Conservation (phyloP, 129 eudicot species). For the Artemisia tridentata region DNA sequence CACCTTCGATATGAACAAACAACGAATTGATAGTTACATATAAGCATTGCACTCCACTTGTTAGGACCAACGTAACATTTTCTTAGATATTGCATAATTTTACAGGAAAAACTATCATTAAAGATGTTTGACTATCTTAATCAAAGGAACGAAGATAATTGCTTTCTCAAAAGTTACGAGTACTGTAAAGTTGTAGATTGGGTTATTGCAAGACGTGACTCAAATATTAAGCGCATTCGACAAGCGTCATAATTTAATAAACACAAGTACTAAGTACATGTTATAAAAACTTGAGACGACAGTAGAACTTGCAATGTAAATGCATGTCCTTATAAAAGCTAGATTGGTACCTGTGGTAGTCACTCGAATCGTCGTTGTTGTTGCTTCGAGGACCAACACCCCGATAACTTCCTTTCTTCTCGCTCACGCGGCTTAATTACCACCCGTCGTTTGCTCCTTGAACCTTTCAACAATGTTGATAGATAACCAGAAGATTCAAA, state of each 20-base stretch:
- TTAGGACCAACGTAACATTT: not conserved
- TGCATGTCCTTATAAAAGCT: not conserved
- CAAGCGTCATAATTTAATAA: not conserved
- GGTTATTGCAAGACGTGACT: not conserved
- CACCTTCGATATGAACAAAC: not conserved
- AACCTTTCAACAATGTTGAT: not conserved
- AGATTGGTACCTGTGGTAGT: not conserved
- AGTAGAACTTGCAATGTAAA: not conserved
- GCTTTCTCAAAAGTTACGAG: not conserved
- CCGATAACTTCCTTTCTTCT: not conserved
- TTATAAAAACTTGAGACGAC: not conserved
- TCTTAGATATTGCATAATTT: not conserved
- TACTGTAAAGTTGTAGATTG: not conserved
- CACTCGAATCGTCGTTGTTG: not conserved
- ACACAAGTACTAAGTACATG: not conserved
- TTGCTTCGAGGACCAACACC: not conserved
- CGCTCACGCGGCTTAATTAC: not conserved
- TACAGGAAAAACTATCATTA: not conserved
- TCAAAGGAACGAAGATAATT: not conserved
- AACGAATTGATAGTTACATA: not conserved
- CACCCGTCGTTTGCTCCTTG: not conserved
- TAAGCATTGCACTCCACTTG: constrained; percentile 15
- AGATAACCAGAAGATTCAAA: not conserved
- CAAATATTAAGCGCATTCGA: not conserved
- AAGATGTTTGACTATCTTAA: not conserved